Evolutionary conservation across 2,329 filamentous ascomycete species (phyloP), one percentile per base, ranked within the genome.

Genomic region (Aspergillus clavatus): DNA sequence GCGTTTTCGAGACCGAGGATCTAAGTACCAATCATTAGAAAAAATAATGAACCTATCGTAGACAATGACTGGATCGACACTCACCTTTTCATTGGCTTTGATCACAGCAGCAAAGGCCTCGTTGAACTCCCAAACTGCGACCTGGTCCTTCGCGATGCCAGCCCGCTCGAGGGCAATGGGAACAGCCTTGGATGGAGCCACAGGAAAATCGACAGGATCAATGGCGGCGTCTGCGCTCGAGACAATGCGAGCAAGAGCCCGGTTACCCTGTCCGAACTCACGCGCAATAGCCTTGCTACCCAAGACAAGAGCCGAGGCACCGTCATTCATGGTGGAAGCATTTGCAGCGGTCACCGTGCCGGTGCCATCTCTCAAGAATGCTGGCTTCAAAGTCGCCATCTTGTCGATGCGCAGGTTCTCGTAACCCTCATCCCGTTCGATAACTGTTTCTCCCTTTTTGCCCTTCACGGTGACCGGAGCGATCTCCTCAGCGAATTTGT

Each of bases 51-150:
- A 19, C 31, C 4, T 2, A 21, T 5, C 8, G 7, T 8, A 41
- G 31, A 42, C 38, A n/a, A 27, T 26, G 7, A 39, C 45, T 39
- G 21, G 23, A 21, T 14, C n/a, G 10, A 27, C 38, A 50, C 67
- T 59, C 60, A 84, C 84, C 80, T 95, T 90, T 60, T 88, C 85
- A 63, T 97, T 96, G 33, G 91, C 90, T 65, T 93, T 89, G 68
- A 96, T 93, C 23, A 96, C 90, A 4, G 87, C 88, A 22, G 93
- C 91, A 65, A 98, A 98, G 0, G 93, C 93, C 72, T 98, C 93
- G 68, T 98, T 98, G 70, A 98, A 95, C 68, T 97, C 93, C 91
- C 93, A 97, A 18, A 96, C 74, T 4, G 91, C 84, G 37, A 98
- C 89, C 67, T 97, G 87, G 38, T 94, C 86, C 70, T 90, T 89